Conservation (phyloP, 78 protist species). For the Anaeramoeba ignava region DNA sequence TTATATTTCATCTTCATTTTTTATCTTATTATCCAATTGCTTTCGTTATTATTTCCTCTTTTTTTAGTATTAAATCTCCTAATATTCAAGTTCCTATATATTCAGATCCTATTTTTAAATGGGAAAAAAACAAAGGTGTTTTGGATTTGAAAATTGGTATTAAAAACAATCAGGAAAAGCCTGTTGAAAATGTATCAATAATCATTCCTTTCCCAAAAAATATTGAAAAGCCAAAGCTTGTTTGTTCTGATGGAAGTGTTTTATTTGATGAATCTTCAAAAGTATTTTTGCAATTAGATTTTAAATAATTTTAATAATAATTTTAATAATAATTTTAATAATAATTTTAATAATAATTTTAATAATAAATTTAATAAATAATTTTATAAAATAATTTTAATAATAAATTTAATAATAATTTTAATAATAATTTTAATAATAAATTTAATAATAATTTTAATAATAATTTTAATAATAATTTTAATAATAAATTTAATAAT, state of each 20-base stretch:
- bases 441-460: no score
- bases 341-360: no score
- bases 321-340: no score
- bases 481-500: no score
- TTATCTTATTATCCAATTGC: not conserved
- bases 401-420: no score
- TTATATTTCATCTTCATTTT: not conserved
- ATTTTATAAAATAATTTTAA: no score
- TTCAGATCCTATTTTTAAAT: conserved; percentile 40
- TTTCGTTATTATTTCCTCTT: not conserved
- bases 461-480: no score
- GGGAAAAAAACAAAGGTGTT: conserved; percentile 49
- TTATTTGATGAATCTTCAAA: conserved; percentile 38
- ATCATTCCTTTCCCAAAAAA: conserved; percentile 54
- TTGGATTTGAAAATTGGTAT: not conserved
- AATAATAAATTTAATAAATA: no score
- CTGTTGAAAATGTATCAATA: conserved; percentile 38
- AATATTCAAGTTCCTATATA: conserved; percentile 21
- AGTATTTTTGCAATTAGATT: no score
- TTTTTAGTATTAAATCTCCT: not conserved
- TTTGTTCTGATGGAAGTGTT: conserved; percentile 31
- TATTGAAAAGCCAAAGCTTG: conserved; percentile 24
- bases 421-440: no score
- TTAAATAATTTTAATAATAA: no score
- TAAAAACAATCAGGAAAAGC: conserved; percentile 13